Evolutionary conservation across 2,329 filamentous ascomycete species (phyloP).

Genomic region (Clarireedia hainanense): DNA sequence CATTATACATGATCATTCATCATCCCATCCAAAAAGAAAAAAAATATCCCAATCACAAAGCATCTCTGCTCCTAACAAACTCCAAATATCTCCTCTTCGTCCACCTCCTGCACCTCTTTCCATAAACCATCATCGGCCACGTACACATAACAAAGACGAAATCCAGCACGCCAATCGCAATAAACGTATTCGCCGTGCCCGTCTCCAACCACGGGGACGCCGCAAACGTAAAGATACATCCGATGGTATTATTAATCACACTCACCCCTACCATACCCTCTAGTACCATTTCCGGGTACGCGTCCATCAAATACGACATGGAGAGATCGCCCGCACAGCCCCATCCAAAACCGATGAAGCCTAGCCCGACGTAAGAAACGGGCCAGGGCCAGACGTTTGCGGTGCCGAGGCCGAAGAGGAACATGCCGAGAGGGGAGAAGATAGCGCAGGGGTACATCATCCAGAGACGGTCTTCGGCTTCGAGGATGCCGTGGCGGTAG

Average conservation of each 20-base stretch:
- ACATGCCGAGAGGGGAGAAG: constrained; percentile 32
- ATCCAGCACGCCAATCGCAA: constrained; percentile 43
- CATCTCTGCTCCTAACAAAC: constrained; percentile 41
- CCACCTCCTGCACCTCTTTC: constrained; percentile 41
- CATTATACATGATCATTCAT: too few relatives aligned
- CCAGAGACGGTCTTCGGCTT: constrained; percentile 34
- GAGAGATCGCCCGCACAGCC: constrained; percentile 49
- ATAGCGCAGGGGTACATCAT: constrained; percentile 28
- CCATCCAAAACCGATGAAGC: constrained; percentile 51
- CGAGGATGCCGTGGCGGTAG: constrained; percentile 28
- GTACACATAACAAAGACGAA: constrained; percentile 44
- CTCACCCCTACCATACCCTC: constrained; percentile 52
- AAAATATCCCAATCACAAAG: constrained; percentile 11
- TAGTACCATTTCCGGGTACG: constrained; percentile 48
- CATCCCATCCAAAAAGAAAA: too few relatives aligned
- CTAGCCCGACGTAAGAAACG: constrained; percentile 45
- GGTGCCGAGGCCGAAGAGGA: constrained; percentile 34
- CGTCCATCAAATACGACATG: constrained; percentile 47
- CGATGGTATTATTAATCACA: constrained; percentile 49
- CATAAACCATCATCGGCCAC: constrained; percentile 46
- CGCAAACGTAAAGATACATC: constrained; percentile 46
- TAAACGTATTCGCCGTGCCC: constrained; percentile 40
- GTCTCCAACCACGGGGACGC: constrained; percentile 42
- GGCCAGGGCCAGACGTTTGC: constrained; percentile 44
- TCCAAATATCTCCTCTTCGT: constrained; percentile 39